phyloP scores from a whole-genome alignment of 2,329 filamentous ascomycete genomes.

The Fulvia fulva region DNA sequence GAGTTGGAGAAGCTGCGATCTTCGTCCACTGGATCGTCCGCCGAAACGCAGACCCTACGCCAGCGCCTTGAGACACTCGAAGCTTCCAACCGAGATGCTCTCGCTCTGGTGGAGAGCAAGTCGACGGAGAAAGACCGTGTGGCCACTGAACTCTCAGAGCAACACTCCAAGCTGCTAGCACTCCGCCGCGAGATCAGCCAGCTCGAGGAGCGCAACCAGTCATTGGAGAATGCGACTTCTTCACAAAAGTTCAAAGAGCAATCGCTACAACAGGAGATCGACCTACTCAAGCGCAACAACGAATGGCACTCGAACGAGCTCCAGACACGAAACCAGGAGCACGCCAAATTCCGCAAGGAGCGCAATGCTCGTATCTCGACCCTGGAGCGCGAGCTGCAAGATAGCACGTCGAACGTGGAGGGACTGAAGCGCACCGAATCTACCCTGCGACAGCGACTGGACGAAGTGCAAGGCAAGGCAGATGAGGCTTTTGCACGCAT shows the following conservation, averaged over 20 bases:
- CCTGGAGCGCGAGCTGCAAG: conserved; percentile 83
- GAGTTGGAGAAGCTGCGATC: conserved; percentile 77
- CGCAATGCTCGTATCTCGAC: conserved; percentile 86
- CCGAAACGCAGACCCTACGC: conserved; percentile 71
- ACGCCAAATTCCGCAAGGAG: conserved; percentile 87
- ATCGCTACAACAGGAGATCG: conserved; percentile 82
- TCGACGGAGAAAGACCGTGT: conserved; percentile 80
- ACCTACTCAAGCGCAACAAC: conserved; percentile 80
- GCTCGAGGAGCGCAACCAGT: conserved; percentile 79
- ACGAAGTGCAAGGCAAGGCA: conserved; percentile 78
- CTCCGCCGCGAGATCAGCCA: conserved; percentile 76
- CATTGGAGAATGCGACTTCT: conserved; percentile 72
- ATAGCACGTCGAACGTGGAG: conserved; percentile 72
- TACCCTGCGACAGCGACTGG: conserved; percentile 72
- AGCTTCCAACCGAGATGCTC: conserved; percentile 83
- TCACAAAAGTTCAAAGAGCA: conserved; percentile 88
- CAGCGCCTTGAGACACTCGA: conserved; percentile 83
- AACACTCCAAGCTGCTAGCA: conserved; percentile 83
- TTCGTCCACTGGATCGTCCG: conserved; percentile 66
- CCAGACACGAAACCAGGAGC: conserved; percentile 82
- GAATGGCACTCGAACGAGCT: conserved; percentile 92
- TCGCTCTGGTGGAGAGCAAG: conserved; percentile 86
- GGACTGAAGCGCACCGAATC: conserved; percentile 75
- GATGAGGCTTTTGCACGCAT: conserved; percentile 79
- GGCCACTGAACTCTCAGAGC: conserved; percentile 77